These are phyloP conservation scores for Ceriops tagal DNA, from an alignment of 345 rosid species.

Conservation along the genomic window DNA sequence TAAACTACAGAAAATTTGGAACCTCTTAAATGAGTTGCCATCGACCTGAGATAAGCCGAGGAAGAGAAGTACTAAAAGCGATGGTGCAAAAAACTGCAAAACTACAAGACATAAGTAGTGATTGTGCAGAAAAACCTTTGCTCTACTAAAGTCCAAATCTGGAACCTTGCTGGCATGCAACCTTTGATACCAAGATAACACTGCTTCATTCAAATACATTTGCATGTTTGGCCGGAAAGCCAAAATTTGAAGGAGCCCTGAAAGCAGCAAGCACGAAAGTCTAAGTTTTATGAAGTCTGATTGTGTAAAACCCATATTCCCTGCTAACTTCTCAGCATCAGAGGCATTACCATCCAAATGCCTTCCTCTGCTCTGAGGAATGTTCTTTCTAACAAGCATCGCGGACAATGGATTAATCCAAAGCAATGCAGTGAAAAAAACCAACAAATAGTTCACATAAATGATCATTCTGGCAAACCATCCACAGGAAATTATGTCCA, in stretches of 20 bases:
- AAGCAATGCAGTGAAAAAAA: constrained; percentile 61
- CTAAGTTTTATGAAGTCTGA: constrained; percentile 48
- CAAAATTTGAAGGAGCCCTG: constrained; percentile 53
- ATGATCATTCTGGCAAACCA: constrained; percentile 69
- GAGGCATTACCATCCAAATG: background rate
- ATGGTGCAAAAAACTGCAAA: constrained; percentile 68
- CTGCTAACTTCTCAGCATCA: constrained; percentile 39
- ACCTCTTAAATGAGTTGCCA: constrained; percentile 35
- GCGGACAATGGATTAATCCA: constrained; percentile 77
- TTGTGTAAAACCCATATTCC: constrained; percentile 56
- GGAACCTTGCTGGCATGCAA: constrained; percentile 82
- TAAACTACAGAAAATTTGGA: constrained; percentile 41
- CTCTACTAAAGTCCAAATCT: constrained; percentile 87
- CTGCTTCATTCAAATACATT: constrained; percentile 89
- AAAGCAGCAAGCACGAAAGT: constrained; percentile 47
- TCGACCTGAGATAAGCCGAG: constrained; percentile 66
- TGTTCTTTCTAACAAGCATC: constrained; percentile 38
- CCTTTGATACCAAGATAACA: constrained; percentile 87
- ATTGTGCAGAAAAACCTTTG: constrained; percentile 86
- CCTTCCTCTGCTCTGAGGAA: constrained; percentile 19
- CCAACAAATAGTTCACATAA: constrained; percentile 40
- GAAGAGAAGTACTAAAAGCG: constrained; percentile 56
- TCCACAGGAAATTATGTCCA: constrained; percentile 70
- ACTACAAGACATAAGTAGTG: constrained; percentile 74
- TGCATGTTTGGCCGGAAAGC: constrained; percentile 75